Base-by-base conservation (phyloP, 106 monocot genomes). In the Allium cepa region DNA sequence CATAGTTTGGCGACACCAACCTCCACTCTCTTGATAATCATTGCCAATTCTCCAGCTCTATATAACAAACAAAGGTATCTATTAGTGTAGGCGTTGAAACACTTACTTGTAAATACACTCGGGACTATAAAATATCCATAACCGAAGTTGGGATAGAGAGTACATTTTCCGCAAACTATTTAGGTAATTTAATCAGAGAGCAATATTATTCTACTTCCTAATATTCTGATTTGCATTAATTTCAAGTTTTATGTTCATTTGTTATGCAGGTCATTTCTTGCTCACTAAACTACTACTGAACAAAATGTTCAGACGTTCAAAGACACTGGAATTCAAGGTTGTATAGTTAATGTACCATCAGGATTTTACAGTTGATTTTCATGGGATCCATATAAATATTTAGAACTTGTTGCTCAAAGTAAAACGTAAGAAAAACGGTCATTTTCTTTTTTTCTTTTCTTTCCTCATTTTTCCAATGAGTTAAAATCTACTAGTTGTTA, bases 161-260 rank as follows among this genome's bases (percentile, higher is more conserved):
- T 81, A 90, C 92, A 46, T 99, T 99, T 80, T 88, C 97, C 50
- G 92, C 97, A 49, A 99, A 99, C 71, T 89, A 92, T 69, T 72
- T 99, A 59, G 97, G 96, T 86, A 26, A 68, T 46, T 17, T 15
- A 2, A 36, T 36, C 4, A 36, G 4, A 36, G 36, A 36, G 36
- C 4, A 2, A 36, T 36, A 36, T 36, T 1, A 36, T 36, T 36
- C 36, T 36, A 36, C 36, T 36, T 36, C 36, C 1, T 36, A 36
- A 36, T 36, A 36, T 36, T 2, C 4, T 1, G 36, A 36, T 4
- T 36, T 36, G 36, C 36, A 36, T 36, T 4, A 36, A 36, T 36
- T 36, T 36, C 36, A 2, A 36, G 36, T 36, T 36, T 36, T 36
- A 5, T 36, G 36, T 36, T 36, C 36, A 4, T 36, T 0, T 36